Base-by-base conservation (phyloP, 345 rosid genomes). In the Raphanus sativus region DNA sequence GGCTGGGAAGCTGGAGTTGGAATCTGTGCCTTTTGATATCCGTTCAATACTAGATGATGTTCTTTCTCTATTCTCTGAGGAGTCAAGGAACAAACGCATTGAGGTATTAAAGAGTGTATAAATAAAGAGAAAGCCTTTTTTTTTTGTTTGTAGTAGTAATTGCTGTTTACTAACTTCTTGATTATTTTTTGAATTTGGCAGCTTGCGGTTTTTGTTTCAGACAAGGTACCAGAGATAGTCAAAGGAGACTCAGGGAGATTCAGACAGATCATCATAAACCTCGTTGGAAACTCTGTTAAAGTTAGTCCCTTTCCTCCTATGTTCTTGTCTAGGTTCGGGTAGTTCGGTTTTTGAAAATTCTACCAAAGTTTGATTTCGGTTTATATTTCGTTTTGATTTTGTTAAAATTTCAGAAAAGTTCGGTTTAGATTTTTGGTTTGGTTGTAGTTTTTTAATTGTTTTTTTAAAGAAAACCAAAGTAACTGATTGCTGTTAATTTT, bases 201-300 rank as follows among this genome's bases (percentile, higher is more conserved):
- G 99, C 88, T 95, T 77, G 91, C 98, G 9, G 97, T 92, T 3
- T 92, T 88, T 60, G 94, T 95, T 74, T 91, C 99, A 52, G 91
- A 87, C 79, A 84, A 87, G 83, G 97, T 95, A 77, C 99, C 99
- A 0, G 97, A 91, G 73, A 78, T 85, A 72, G 90, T 92, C 52
- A 78, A 80, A 66, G 99, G 99, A 29, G 99, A 95, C 81, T 97
- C 99, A 0, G 98, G 98, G 71, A 87, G 99, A 81, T 95, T 95
- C 78, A 85, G 99, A 81, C 99, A 91, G 87, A 91, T 95, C 17
- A 87, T 92, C 67, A 95, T 94, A 52, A 95, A 95, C 81, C 97
- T 95, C 50, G 98, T 95, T 0, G 99, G 99, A 8, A 95, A 95
- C 81, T 95, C 99, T 26, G 96, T 95, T 48, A 95, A 95, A 86